Percentiles rank a stretch among this genome's conserved stretches.
These are phyloP conservation scores for Orychophragmus violaceus DNA, from an alignment of 345 rosid genomes.

Conservation along the genomic window DNA sequence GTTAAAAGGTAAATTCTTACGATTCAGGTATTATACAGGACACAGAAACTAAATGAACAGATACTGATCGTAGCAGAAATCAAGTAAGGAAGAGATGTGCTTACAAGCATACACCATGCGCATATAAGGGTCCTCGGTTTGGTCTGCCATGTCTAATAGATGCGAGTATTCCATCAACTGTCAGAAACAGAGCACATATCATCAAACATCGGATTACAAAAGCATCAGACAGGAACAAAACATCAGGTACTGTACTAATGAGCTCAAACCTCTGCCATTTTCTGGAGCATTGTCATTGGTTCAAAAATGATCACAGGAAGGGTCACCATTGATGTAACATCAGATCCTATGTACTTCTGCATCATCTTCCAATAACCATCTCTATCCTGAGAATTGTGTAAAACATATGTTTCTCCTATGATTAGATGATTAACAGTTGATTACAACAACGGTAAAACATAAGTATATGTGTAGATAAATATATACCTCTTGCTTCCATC, in stretches of 20 bases:
- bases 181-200: slow-evolving; percentile 21
- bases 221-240: background rate
- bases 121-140: slow-evolving; percentile 92
- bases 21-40: slow-evolving; percentile 8
- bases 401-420: slow-evolving; percentile 2
- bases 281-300: slow-evolving; percentile 94
- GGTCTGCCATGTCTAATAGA: slow-evolving; percentile 80
- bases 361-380: slow-evolving; percentile 97
- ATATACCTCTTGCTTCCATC: slow-evolving; percentile 89
- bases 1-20: slow-evolving; percentile 23
- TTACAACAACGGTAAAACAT: background rate
- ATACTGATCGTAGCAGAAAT: background rate
- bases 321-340: slow-evolving; percentile 94
- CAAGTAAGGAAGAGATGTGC: slow-evolving; percentile 17
- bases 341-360: slow-evolving; percentile 92
- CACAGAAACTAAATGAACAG: background rate
- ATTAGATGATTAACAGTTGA: background rate
- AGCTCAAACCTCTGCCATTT: slow-evolving; percentile 89
- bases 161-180: slow-evolving; percentile 96
- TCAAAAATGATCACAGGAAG: slow-evolving; percentile 93
- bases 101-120: slow-evolving; percentile 87
- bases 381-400: slow-evolving; percentile 52
- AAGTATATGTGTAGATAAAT: background rate
- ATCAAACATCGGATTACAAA: background rate
- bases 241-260: background rate